Evolutionary conservation across 805 yeast genomes (phyloP).

Genomic region (Candida maesae): DNA sequence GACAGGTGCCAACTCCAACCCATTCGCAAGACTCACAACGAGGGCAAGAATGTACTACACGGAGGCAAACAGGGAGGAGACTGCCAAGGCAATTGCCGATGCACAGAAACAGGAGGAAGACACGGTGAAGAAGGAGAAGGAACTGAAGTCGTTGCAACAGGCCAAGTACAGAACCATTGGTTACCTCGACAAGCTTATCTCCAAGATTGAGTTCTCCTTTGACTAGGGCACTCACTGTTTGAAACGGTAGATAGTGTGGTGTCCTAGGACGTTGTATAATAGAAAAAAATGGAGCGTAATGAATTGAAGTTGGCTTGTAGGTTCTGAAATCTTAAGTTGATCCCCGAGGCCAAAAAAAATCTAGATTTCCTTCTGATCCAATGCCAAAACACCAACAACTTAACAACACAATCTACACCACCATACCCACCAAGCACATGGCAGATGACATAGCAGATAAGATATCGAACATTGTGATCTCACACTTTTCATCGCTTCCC

Average conservation of each 20-base stretch:
- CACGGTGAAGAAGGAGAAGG: slow-evolving; percentile 40
- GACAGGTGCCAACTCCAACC: slow-evolving; percentile 55
- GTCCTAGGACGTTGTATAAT: background rate
- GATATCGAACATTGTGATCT: slow-evolving; percentile 7
- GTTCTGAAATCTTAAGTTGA: too few species aligned
- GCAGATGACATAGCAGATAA: slow-evolving; percentile 1
- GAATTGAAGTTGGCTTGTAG: too few species aligned
- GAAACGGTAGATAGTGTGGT: background rate
- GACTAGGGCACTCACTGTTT: background rate
- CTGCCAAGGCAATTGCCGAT: slow-evolving; percentile 54
- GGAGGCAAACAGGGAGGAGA: slow-evolving; percentile 49
- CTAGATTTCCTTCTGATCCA: too few species aligned
- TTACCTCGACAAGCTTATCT: slow-evolving; percentile 49
- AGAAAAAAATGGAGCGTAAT: background rate
- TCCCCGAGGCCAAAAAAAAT: too few species aligned
- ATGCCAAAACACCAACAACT: too few species aligned
- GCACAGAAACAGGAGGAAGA: slow-evolving; percentile 44
- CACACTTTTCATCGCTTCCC: slow-evolving; percentile 4
- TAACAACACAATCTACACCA: background rate
- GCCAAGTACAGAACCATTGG: slow-evolving; percentile 58
- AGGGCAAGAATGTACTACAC: slow-evolving; percentile 78
- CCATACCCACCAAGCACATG: background rate
- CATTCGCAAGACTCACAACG: slow-evolving; percentile 87
- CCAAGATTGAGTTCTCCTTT: slow-evolving; percentile 35
- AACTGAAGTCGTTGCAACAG: slow-evolving; percentile 41